Base-by-base conservation (phyloP, 2,329 filamentous ascomycete species). In the Colletotrichum trifolii region DNA sequence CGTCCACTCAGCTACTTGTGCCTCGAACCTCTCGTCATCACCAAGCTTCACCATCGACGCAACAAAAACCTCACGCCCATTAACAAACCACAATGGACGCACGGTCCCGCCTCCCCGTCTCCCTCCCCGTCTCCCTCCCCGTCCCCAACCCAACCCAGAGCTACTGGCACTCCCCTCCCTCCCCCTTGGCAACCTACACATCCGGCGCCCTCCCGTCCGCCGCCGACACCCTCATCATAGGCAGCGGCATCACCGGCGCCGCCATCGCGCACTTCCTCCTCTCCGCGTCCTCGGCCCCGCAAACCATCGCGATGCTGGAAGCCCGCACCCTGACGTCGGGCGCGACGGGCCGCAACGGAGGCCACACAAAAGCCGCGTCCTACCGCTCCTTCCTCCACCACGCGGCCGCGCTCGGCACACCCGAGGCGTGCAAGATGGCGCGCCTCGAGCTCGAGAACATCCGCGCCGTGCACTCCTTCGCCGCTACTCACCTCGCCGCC, bases 331-430 rank as follows among this genome's bases (percentile, higher is more conserved):
- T 82, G 9, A 84, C 82, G 68, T 81, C 79, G 11, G 85, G 85
- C 11, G 85, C 84, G 2, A 87, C 85, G 5, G 84, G 82, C 1
- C 79, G 85, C 48, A 86, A 86, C 68, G 84, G 83, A 36, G 84
- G 82, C 0, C 83, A 84, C 71, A 81, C 85, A 66, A 84, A 85
- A 71, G 72, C 76, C 25, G 73, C 75, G 2, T 79, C 82, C 2
- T 79, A 84, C 67, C 82, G 83, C 33, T 81, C 80, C 15, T 89
- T 88, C 66, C 66, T 79, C 4, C 74, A 79, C 38, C 81, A 88
- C 69, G 74, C 76, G 2, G 65, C 75, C 11, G 71, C 76, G 6
- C 73, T 83, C n/a, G 85, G 85, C 9, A 75, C 77, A 13, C 76
- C 77, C 1, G 80, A 82, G 49, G 87, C 87, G 2, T 74, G 80